Base-by-base conservation (phyloP, 1,139 yeast species). In the Protomyces pachydermus region DNA sequence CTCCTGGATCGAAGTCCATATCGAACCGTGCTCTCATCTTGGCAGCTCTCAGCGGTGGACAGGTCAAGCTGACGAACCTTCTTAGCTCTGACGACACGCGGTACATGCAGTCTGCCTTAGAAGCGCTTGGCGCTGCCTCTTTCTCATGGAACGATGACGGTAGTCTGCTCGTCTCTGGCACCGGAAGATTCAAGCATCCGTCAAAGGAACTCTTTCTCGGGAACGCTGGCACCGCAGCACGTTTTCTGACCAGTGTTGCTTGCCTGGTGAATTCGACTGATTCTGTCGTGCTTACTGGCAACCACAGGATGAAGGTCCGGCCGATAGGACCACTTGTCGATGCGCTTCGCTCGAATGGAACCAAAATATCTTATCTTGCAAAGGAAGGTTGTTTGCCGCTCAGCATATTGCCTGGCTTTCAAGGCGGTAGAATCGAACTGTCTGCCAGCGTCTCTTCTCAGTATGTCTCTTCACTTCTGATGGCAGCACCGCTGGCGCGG, bases 401-500 rank as follows among this genome's bases (percentile, higher is more conserved):
- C 72, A 81, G 81, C 64, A 56, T 61, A 4, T 74, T 80, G 65
- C 84, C 96, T 53, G 88, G 91, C 3, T 82, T 91, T 69, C 80
- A 81, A 70, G 99, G 99, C 72, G 98, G 98, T 25, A 81, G 88
- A 70, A 90, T 95, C 68, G 97, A 91, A 74, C 81, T 93, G 63
- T 93, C 95, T 50, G 99, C 99, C 23, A 91, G 98, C 4, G 87
- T 93, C 61, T 91, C 98, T 1, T 93, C 98, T 12, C 99, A 93
- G 76, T 93, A 95, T 72, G 99, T 93, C 56, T 91, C 98, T 0
- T 93, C 98, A 0, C 83, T 93, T 65, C 82, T 93, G 72, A 91
- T 93, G 97, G 88, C 97, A 76, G 98, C 99, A 52, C 99, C 99
- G 58, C 93, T 91, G 73, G 98, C 98, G 23, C 78, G 84, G 65